Evolutionary conservation across 495 filamentous ascomycete genomes (phyloP).

Genomic region (Aspergillus funiculosus): DNA sequence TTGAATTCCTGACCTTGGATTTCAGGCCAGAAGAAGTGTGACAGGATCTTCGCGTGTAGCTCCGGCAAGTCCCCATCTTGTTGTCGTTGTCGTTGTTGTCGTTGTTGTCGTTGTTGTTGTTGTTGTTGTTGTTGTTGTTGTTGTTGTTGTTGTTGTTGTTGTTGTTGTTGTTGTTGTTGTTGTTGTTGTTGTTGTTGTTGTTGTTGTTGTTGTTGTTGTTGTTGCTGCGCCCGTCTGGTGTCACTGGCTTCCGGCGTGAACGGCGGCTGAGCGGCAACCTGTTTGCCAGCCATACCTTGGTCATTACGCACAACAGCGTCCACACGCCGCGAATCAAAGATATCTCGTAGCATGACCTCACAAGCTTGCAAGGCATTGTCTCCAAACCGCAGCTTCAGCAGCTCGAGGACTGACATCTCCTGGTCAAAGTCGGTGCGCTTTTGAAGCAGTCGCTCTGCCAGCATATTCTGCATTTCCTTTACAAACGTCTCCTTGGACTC

Average conservation of each 20-base stretch:
- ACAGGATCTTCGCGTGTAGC: slow-evolving; percentile 79
- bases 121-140: too few relatives aligned
- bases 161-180: too few relatives aligned
- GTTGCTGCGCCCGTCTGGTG: background rate
- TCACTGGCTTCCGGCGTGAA: background rate
- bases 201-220: too few relatives aligned
- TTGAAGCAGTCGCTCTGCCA: slow-evolving; percentile 74
- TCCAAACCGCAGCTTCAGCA: slow-evolving; percentile 85
- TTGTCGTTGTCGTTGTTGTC: background rate
- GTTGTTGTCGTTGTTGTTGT: too few relatives aligned
- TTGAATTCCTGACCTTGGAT: slow-evolving; percentile 71
- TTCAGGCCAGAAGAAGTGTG: slow-evolving; percentile 89
- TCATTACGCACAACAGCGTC: slow-evolving; percentile 57
- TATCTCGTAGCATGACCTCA: slow-evolving; percentile 95
- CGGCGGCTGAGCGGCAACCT: slow-evolving; percentile 6
- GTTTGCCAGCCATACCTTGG: slow-evolving; percentile 26
- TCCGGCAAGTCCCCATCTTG: slow-evolving; percentile 27
- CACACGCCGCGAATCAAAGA: slow-evolving; percentile 75
- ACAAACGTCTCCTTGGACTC: slow-evolving; percentile 86
- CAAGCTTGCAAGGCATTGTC: slow-evolving; percentile 79
- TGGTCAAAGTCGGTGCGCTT: slow-evolving; percentile 65
- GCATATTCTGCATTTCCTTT: slow-evolving; percentile 80
- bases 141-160: too few relatives aligned
- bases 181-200: too few relatives aligned
- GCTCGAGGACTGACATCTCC: slow-evolving; percentile 74